Base-by-base conservation (phyloP, 2,329 filamentous ascomycete genomes). In the Neonectria neomacrospora region DNA sequence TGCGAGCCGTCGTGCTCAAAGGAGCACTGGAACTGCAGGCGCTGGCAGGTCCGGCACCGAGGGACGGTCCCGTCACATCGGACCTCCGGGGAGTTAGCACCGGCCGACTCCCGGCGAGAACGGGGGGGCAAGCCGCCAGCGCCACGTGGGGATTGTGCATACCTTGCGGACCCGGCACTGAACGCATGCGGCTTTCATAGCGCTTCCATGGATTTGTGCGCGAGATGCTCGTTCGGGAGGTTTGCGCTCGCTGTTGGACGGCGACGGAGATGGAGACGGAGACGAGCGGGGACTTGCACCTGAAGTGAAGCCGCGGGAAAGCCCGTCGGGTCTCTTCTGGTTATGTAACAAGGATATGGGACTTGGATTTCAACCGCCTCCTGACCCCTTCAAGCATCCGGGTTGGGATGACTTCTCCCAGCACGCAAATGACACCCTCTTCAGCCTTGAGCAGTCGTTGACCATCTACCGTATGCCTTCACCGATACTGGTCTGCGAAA, bases 91-190 rank as follows among this genome's bases (percentile, higher is more conserved):
- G 68, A 65, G 69, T 73, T 54, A 73, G 68, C 61, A 64, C 63
- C 48, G 66, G 62, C 67, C 69, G 70, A 73, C 56, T 63, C 48
- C 71, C 69, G 71, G 48, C 42, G 42, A 26, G 34, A 20, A 56
- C 18, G 53, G 54, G 41, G 53, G 48, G 41, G 41, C n/a, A 23
- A 5, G 16, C 23, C 45, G 32, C 34, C 28, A 55, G 51, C 58
- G 59, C 58, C 26, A 61, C 39, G 45, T 50, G 52, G 28, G 8
- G 23, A 26, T 26, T 34, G 34, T 45, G 45, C 54, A 44, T 68
- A 73, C 71, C 71, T 73, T 73, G 56, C 71, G 71, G 44, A 73
- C 71, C 51, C 71, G 70, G 62, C 71, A 73, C 22, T 73, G 71
- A 48, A 73, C 71, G 50, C 71, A 73, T 18, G 71, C 71, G 18